These are phyloP conservation scores for Endotrypanum monterogeii DNA, from an alignment of 208 protist genomes.

Conservation along the genomic window DNA sequence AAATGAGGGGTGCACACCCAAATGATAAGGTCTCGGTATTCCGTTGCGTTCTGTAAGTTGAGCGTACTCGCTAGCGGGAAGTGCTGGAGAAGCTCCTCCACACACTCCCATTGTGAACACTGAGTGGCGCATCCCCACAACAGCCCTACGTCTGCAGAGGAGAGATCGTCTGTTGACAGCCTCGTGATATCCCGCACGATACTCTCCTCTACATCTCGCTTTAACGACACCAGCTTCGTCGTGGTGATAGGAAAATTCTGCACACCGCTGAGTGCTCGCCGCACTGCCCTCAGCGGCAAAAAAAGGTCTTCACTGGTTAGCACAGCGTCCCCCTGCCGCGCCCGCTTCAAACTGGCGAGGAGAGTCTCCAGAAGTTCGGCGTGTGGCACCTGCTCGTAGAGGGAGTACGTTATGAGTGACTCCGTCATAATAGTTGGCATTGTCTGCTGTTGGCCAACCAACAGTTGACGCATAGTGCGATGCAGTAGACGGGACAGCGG, in stretches of 20 bases:
- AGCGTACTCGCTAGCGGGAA: slow-evolving; percentile 46
- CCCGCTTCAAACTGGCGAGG: background rate
- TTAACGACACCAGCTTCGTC: slow-evolving; percentile 3
- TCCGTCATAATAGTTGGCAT: slow-evolving; percentile 31
- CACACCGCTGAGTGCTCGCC: slow-evolving; percentile 37
- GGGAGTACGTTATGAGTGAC: slow-evolving; percentile 38
- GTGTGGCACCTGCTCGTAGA: slow-evolving; percentile 67
- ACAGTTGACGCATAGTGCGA: slow-evolving; percentile 26
- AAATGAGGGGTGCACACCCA: slow-evolving; percentile 27
- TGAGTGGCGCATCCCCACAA: slow-evolving; percentile 50
- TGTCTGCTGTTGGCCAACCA: slow-evolving; percentile 7
- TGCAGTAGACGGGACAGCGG: slow-evolving; percentile 53
- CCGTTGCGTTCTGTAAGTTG: slow-evolving; percentile 28
- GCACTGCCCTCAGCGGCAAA: slow-evolving; percentile 19
- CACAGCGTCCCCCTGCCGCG: slow-evolving; percentile 6
- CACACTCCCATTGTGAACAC: slow-evolving; percentile 34
- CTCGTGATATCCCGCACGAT: slow-evolving; percentile 33
- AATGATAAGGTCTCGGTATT: slow-evolving; percentile 41
- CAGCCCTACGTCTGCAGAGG: slow-evolving; percentile 19
- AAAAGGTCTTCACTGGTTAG: slow-evolving; percentile 9
- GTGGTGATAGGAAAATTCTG: slow-evolving; percentile 45
- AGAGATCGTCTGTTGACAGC: slow-evolving; percentile 24
- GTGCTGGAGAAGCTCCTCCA: slow-evolving; percentile 35
- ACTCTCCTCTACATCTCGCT: slow-evolving; percentile 26
- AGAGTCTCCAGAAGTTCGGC: slow-evolving; percentile 34